Evolutionary conservation across 768 basidiomycete genomes (phyloP).

Genomic region (Coprinopsis cinerea): DNA sequence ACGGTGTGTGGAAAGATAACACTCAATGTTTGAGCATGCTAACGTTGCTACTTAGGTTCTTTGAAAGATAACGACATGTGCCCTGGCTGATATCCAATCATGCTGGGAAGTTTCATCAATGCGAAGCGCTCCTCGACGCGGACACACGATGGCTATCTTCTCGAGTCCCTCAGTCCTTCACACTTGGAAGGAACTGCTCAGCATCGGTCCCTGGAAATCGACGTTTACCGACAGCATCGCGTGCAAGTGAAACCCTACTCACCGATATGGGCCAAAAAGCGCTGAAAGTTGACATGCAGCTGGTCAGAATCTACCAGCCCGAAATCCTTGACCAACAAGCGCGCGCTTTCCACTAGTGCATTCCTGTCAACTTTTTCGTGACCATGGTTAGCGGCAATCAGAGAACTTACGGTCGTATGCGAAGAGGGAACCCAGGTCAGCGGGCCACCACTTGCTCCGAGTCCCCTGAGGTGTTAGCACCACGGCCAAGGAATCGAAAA

Average conservation of each 20-base stretch:
- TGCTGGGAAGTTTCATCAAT: not conserved
- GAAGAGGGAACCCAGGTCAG: constrained; percentile 43
- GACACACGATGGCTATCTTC: not conserved
- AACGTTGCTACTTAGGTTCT: too few relatives aligned
- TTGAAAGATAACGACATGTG: too few relatives aligned
- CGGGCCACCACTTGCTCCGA: constrained; percentile 42
- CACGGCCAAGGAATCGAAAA: constrained; percentile 38
- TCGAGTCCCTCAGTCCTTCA: constrained; percentile 1
- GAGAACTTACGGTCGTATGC: constrained; percentile 44
- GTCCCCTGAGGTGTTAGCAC: constrained; percentile 47
- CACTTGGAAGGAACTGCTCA: constrained; percentile 5
- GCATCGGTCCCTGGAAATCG: constrained; percentile 14
- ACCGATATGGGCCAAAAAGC: constrained; percentile 57
- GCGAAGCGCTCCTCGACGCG: not conserved
- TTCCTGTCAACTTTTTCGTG: too few relatives aligned
- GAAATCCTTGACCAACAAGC: constrained; percentile 43
- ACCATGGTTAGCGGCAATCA: too few relatives aligned
- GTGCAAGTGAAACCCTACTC: constrained; percentile 7
- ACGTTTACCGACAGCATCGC: not conserved
- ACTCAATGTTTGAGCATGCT: too few relatives aligned
- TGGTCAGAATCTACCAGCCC: constrained; percentile 37
- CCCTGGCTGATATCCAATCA: too few relatives aligned
- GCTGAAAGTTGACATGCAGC: constrained; percentile 41
- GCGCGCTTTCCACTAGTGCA: constrained; percentile 39
- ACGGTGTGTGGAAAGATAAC: too few relatives aligned